Evolutionary conservation across 2,329 filamentous ascomycete species (phyloP).

Genomic region (Arachnopeziza araneosa): DNA sequence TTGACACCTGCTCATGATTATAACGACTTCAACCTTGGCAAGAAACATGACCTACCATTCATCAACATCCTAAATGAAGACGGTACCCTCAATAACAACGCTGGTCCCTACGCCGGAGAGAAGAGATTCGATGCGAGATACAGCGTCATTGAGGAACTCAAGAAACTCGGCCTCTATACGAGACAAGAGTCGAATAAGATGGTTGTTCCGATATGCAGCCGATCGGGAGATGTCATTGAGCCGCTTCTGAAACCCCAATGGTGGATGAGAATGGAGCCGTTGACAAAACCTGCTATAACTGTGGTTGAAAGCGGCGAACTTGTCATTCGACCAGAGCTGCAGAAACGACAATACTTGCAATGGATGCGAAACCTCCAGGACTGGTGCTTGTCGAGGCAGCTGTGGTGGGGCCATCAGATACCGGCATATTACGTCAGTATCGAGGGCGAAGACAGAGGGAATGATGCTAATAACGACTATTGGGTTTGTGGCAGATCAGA

Average conservation of each 20-base stretch:
- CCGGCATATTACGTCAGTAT: slow-evolving; percentile 80
- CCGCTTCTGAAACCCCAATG: slow-evolving; percentile 91
- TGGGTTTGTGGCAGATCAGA: slow-evolving; percentile 78
- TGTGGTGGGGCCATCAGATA: slow-evolving; percentile 93
- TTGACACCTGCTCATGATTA: slow-evolving; percentile 89
- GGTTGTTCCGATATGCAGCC: slow-evolving; percentile 78
- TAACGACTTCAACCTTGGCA: slow-evolving; percentile 82
- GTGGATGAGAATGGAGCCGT: slow-evolving; percentile 87
- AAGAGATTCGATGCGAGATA: slow-evolving; percentile 90
- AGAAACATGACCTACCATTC: slow-evolving; percentile 74
- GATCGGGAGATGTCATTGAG: slow-evolving; percentile 88
- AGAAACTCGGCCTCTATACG: slow-evolving; percentile 76
- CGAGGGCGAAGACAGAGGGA: slow-evolving; percentile 53
- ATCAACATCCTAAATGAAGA: slow-evolving; percentile 91
- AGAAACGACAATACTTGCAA: slow-evolving; percentile 74
- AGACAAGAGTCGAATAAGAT: slow-evolving; percentile 92
- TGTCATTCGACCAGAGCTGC: slow-evolving; percentile 72
- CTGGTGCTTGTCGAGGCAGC: slow-evolving; percentile 86
- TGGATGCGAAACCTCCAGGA: slow-evolving; percentile 84
- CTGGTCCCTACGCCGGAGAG: slow-evolving; percentile 72
- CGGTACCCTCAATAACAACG: slow-evolving; percentile 76
- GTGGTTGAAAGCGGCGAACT: slow-evolving; percentile 74
- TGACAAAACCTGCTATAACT: slow-evolving; percentile 71
- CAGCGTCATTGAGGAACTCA: slow-evolving; percentile 71
- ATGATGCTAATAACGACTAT: slow-evolving; percentile 48